phyloP scores from a whole-genome alignment of 2,329 filamentous ascomycete genomes.

The Phialophora verrucosa region DNA sequence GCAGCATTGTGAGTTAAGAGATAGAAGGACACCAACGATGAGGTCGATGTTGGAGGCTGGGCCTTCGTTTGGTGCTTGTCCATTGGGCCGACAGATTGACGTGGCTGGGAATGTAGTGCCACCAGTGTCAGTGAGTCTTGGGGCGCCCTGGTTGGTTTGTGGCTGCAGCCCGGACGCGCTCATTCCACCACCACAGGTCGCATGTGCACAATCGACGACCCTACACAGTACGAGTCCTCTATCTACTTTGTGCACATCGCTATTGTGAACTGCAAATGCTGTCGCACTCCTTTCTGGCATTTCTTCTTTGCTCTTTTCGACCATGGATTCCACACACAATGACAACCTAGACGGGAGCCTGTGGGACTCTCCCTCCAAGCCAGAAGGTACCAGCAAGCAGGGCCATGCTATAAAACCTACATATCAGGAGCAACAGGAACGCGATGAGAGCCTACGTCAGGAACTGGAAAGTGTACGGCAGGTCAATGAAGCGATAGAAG shows the following conservation, averaged over 20 bases:
- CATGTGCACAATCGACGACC: background rate
- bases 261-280: background rate
- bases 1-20: background rate
- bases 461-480: conserved; percentile 83
- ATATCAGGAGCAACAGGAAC: conserved; percentile 56
- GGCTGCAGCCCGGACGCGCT: background rate
- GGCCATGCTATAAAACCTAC: conserved; percentile 16
- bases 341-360: conserved; percentile 23
- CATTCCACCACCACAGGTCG: background rate
- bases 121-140: background rate
- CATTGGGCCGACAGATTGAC: conserved; percentile 2
- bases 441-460: conserved; percentile 74
- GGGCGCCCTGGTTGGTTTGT: background rate
- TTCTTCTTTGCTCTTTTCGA: background rate
- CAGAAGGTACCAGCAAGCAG: conserved; percentile 20
- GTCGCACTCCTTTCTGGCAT: background rate
- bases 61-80: background rate
- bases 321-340: conserved; percentile 18
- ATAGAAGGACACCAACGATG: conserved; percentile 6
- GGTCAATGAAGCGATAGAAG: conserved; percentile 86
- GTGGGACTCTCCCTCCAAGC: conserved; percentile 28
- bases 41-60: conserved; percentile 9
- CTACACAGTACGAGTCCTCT: background rate
- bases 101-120: conserved; percentile 9
- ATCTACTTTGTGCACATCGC: background rate